phyloP scores from a whole-genome alignment of 352 stramenopile genomes.

The Phytopythium mirpurense region DNA sequence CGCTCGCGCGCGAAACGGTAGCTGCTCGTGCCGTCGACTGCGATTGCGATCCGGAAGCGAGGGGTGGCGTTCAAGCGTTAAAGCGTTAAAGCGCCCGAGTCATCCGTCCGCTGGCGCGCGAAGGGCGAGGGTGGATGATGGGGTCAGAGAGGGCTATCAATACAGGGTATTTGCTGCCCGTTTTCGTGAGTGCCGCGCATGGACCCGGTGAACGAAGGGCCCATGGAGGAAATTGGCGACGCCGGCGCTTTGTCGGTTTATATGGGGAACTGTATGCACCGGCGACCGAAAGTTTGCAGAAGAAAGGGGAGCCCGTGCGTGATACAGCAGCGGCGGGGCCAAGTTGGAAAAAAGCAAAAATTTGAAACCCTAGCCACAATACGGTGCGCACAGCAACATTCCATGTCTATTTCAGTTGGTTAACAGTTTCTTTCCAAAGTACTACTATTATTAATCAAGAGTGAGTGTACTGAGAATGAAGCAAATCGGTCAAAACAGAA shows the following conservation, averaged over 20 bases:
- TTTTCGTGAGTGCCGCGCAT: constrained; percentile 3
- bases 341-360: constrained; percentile 31
- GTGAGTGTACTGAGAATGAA: constrained; percentile 1
- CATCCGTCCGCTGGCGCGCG: constrained; percentile 2
- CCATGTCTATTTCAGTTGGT: constrained; percentile 10
- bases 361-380: constrained; percentile 66
- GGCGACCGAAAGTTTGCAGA: background rate
- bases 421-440: too few species aligned
- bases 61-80: too few species aligned
- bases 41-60: too few species aligned
- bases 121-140: background rate
- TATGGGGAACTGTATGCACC: constrained; percentile 3
- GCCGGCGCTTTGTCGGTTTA: background rate
- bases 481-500: background rate
- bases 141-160: too few species aligned
- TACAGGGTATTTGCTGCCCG: too few species aligned
- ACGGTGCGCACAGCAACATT: background rate
- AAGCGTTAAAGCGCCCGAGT: constrained; percentile 6
- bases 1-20: background rate
- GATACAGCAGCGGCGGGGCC: background rate
- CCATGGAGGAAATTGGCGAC: too few species aligned
- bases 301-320: background rate
- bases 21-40: too few species aligned
- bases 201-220: background rate
- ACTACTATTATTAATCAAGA: too few species aligned